Evolutionary conservation across 805 yeast species (phyloP).

Genomic region (Torulaspora delbrueckii): DNA sequence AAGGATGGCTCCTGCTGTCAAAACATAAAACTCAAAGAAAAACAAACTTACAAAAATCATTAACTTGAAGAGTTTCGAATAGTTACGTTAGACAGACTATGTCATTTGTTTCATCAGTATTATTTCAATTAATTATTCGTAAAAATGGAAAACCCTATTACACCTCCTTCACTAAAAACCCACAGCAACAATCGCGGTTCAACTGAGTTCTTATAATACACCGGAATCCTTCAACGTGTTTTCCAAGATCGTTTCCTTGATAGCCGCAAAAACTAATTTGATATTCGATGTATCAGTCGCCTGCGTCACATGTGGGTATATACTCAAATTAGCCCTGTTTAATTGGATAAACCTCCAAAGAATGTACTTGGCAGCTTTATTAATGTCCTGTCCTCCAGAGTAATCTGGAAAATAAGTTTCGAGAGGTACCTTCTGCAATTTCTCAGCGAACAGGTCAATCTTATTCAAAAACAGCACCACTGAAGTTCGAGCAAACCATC

Average conservation of each 20-base stretch:
- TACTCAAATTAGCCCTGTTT: slow-evolving; percentile 72
- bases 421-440: slow-evolving; percentile 73
- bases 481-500: slow-evolving; percentile 88
- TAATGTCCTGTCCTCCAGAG: slow-evolving; percentile 82
- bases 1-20: neutral
- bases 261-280: slow-evolving; percentile 78
- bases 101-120: neutral
- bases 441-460: slow-evolving; percentile 84
- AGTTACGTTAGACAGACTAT: neutral
- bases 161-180: neutral
- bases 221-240: slow-evolving; percentile 75
- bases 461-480: slow-evolving; percentile 83
- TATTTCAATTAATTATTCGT: neutral
- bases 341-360: slow-evolving; percentile 85
- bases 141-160: neutral
- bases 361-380: slow-evolving; percentile 87
- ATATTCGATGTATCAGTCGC: slow-evolving; percentile 92
- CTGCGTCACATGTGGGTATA: slow-evolving; percentile 89
- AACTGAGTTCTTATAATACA: slow-evolving; percentile 39
- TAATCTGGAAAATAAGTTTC: slow-evolving; percentile 85
- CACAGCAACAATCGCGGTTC: neutral
- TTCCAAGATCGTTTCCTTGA: slow-evolving; percentile 72
- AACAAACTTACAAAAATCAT: neutral
- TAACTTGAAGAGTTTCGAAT: no score
- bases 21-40: neutral